phyloP scores from a whole-genome alignment of 108 stramenopile genomes.

The Cylindrotheca fusiformis region DNA sequence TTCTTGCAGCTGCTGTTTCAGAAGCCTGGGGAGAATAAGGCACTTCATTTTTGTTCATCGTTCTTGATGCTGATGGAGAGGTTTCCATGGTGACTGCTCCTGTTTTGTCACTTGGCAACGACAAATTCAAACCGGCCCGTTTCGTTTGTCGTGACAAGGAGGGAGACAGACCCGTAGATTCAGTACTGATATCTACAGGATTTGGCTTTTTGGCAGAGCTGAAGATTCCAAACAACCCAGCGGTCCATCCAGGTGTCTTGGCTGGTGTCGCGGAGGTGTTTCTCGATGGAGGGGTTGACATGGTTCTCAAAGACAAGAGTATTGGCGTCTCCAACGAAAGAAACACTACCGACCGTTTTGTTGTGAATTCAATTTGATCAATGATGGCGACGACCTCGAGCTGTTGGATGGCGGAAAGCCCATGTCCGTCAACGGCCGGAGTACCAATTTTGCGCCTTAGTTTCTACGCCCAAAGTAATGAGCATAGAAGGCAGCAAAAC shows the following conservation, averaged over 20 bases:
- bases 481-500: too few relatives aligned
- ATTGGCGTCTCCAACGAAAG: constrained; percentile 1
- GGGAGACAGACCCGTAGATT: constrained; percentile 14
- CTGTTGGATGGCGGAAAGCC: neutral
- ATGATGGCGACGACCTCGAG: neutral
- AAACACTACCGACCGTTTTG: neutral
- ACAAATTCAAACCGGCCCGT: neutral
- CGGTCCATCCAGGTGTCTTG: constrained; percentile 17
- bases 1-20: neutral
- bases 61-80: neutral
- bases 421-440: neutral
- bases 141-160: neutral
- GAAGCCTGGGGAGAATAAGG: neutral
- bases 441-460: too few relatives aligned
- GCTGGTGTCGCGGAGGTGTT: constrained; percentile 3
- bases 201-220: constrained; percentile 11
- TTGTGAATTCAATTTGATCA: neutral
- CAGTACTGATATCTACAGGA: constrained; percentile 24
- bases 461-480: too few relatives aligned
- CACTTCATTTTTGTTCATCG: neutral
- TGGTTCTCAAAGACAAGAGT: too few relatives aligned
- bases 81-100: neutral
- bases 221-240: constrained; percentile 20
- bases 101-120: neutral
- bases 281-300: constrained; percentile 5